Evolutionary conservation across 1,284 basidiomycete genomes (phyloP), one percentile per base, ranked within the genome.

Genomic region (Sanghuangporus weigelae): DNA sequence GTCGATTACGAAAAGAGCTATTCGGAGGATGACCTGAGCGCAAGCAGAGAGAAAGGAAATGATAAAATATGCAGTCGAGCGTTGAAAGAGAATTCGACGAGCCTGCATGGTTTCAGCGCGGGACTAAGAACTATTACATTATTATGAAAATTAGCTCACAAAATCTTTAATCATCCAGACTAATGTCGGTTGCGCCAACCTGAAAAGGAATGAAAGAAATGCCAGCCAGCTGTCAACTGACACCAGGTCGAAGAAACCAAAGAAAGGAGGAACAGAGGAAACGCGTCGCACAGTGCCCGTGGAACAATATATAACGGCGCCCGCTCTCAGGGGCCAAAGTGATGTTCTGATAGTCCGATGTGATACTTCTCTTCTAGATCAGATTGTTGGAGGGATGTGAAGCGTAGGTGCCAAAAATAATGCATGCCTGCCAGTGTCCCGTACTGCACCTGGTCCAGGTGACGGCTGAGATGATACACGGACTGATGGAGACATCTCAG

Each of bases 151-250:
- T 44, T 4, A 11, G 12, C 63, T 44, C 53, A 64, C 63, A 19
- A 64, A 64, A 38, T 64, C 63, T 42, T 57, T 64, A 7, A 60
- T 44, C 63, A 63, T 59, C 39, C 49, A 48, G 49, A 36, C 49
- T 35, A 49, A 60, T 19, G 46, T 53, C 16, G 12, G 11, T 12
- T 38, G 35, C 26, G 12, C 16, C n/a, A 54, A 19, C 5, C 31
- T 16, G 2, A 11, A 38, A 11, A 5, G 53, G 35, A 54, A 36
- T n/a, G 53, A 16, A 51, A 51, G 19, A 21, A 11, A 14, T 21
- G 50, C 10, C 50, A 21, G 50, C 4, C 23, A 14, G 12, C 21
- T 51, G 21, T 35, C 23, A 23, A 5, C 26, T 31, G 50, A 35
- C 50, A 1, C 40, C 40, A 50, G 48, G 23, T 14, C 23, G 31